Base-by-base conservation (phyloP, 2,329 filamentous ascomycete genomes). In the Pseudocercospora fuligena region DNA sequence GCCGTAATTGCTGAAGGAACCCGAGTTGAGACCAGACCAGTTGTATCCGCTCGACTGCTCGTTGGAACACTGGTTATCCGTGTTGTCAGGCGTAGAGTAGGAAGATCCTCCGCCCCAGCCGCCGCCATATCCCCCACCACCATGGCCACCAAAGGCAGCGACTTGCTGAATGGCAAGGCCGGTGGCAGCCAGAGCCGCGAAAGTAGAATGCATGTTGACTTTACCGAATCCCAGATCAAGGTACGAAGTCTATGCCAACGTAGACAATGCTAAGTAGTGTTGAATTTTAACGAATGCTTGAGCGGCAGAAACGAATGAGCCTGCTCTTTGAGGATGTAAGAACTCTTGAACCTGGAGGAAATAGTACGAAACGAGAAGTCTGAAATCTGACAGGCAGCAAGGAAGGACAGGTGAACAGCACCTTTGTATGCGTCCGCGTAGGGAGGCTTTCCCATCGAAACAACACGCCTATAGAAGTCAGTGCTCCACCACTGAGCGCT, bases 31-130 rank as follows among this genome's bases (percentile, higher is more conserved):
- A 70, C 87, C 86, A 27, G 80, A 79, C 87, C 91, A 97, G 83
- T 90, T 82, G 79, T 91, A 95, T 59, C 93, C 93, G 23, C 75
- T 72, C 69, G 85, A 80, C 82, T 96, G 92, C 71, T 88, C 80
- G n/a, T 85, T 78, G 66, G 86, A 88, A 81, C 94, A 97, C 74
- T 90, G 81, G 83, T 95, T 95, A 83, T 92, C 82, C 75, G 86
- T 88, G 85, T 92, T 93, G 66, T 82, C 81, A 12, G 93, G 92
- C 78, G 85, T 90, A 58, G 83, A 83, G 84, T 89, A 96, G 67
- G 83, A 79, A 57, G 79, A 74, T 63, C 83, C 82, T 69, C 83
- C 80, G 66, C 81, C 79, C 68, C 79, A 77, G 84, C 86, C 67
- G 46, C 53, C 29, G 12, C 65, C 63, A 57, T 66, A 63, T 12